A percentile compares a stretch with the other conserved stretches of the same genome.
phyloP scores from a whole-genome alignment of 441 rosid species.

The Theobroma grandiflorum region DNA sequence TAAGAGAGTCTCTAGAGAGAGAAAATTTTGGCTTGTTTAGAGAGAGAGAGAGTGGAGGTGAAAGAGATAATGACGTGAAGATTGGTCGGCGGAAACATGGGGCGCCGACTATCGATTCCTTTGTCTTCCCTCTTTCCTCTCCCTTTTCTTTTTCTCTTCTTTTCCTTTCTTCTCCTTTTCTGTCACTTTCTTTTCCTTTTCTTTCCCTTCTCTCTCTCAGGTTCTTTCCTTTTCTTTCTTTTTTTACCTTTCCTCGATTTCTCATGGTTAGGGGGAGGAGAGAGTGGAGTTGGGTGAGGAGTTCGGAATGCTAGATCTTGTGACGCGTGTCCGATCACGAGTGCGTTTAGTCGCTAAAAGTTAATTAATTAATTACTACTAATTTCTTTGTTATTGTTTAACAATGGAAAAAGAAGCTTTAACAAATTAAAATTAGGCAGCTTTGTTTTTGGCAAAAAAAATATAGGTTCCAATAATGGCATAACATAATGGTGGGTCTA shows the following conservation, averaged over 20 bases:
- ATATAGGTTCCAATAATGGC: not conserved
- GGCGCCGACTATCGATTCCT: slow-evolving; percentile 80
- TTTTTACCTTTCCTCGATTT: not conserved
- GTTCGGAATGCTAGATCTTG: not conserved
- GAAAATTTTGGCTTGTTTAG: slow-evolving; percentile 8
- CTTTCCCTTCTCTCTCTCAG: not conserved
- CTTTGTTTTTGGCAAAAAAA: not conserved
- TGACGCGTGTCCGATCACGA: not conserved
- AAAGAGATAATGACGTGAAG: slow-evolving; percentile 45
- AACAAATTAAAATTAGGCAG: not conserved
- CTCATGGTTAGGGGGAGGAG: not conserved
- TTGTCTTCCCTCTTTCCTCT: slow-evolving; percentile 39
- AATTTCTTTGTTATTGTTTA: too few species aligned
- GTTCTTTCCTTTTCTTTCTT: not conserved
- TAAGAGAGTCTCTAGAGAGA: not conserved
- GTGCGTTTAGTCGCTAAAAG: too few species aligned
- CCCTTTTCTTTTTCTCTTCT: not conserved
- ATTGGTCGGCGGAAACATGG: slow-evolving; percentile 74
- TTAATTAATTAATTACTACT: too few species aligned
- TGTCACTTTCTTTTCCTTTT: too few species aligned
- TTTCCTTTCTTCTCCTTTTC: not conserved
- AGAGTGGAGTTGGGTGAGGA: slow-evolving; percentile 8
- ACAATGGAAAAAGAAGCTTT: too few species aligned
- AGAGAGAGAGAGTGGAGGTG: slow-evolving; percentile 20
- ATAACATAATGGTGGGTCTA: not conserved